Evolutionary conservation across 306 rosid genomes (phyloP).

Genomic region (Fragaria vesca): DNA sequence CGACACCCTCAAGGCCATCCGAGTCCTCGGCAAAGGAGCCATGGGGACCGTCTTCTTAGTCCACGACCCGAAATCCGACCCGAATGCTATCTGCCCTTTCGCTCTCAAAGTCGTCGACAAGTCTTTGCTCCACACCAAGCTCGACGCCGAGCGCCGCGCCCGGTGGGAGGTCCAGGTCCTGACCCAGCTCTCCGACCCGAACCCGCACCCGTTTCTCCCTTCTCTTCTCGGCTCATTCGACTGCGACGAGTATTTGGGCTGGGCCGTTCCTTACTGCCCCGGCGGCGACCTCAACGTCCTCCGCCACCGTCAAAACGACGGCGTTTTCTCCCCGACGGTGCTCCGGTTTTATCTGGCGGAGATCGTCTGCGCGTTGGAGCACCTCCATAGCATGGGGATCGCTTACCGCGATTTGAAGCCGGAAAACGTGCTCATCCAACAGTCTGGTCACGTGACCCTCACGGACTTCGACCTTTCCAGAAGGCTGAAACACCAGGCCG

Average conservation of each 20-base stretch:
- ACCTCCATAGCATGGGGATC: constrained; percentile 71
- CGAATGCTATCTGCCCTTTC: constrained; percentile 32
- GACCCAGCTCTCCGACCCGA: constrained; percentile 44
- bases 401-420: constrained; percentile 93
- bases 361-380: constrained; percentile 79
- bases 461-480: constrained; percentile 95
- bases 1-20: constrained; percentile 54
- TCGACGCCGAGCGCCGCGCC: constrained; percentile 74
- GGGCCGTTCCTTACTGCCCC: constrained; percentile 88
- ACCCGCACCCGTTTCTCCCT: constrained; percentile 64
- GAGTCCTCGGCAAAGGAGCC: constrained; percentile 84
- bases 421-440: constrained; percentile 81
- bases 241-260: constrained; percentile 46
- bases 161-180: constrained; percentile 81
- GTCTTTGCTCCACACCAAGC: constrained; percentile 48
- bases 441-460: constrained; percentile 90
- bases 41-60: constrained; percentile 95
- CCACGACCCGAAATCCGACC: constrained; percentile 36
- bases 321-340: constrained; percentile 68
- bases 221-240: constrained; percentile 56
- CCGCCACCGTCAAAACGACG: constrained; percentile 74
- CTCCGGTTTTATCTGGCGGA: constrained; percentile 81
- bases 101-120: constrained; percentile 86
- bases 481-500: constrained; percentile 41
- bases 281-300: constrained; percentile 92